Percentiles rank a stretch among this genome's conserved stretches.
Evolutionary conservation across 495 filamentous ascomycete genomes (phyloP).

Genomic region (Podospora pseudopauciseta): DNA sequence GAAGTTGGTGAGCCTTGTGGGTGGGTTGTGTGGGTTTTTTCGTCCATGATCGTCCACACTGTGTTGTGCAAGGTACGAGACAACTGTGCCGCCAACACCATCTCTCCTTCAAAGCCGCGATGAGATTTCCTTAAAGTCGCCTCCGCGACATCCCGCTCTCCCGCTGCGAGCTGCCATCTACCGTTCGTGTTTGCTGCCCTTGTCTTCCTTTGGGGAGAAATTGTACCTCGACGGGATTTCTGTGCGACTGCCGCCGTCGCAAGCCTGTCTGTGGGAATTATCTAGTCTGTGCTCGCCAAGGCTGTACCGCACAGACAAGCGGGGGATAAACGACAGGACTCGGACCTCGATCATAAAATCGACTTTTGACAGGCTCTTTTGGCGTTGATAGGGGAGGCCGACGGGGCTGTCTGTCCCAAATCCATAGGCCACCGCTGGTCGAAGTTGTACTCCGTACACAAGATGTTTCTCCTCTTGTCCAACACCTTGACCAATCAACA

Average conservation of each 20-base stretch:
- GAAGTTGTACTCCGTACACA: constrained; percentile 7
- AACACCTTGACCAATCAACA: constrained; percentile 18
- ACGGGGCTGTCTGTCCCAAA: not conserved
- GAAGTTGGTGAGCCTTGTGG: not conserved
- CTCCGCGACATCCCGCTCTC: not conserved
- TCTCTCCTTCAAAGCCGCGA: not conserved
- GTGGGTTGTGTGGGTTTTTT: not conserved
- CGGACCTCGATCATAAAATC: not conserved
- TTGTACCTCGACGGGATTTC: not conserved
- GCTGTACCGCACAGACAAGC: constrained; percentile 20
- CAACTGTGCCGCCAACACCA: not conserved
- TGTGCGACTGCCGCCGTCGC: not conserved
- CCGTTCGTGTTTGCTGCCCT: not conserved
- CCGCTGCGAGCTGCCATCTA: not conserved
- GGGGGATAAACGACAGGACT: not conserved
- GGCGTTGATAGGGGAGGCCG: not conserved
- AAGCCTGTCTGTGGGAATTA: not conserved
- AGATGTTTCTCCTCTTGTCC: not conserved
- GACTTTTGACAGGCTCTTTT: not conserved
- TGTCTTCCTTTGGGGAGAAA: not conserved
- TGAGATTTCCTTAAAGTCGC: not conserved
- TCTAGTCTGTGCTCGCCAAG: not conserved
- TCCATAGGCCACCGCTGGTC: not conserved
- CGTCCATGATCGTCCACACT: not conserved
- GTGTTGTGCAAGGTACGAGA: not conserved